These are phyloP conservation scores for Cicer arietinum DNA, from an alignment of 306 rosid genomes.

Conservation along the genomic window DNA sequence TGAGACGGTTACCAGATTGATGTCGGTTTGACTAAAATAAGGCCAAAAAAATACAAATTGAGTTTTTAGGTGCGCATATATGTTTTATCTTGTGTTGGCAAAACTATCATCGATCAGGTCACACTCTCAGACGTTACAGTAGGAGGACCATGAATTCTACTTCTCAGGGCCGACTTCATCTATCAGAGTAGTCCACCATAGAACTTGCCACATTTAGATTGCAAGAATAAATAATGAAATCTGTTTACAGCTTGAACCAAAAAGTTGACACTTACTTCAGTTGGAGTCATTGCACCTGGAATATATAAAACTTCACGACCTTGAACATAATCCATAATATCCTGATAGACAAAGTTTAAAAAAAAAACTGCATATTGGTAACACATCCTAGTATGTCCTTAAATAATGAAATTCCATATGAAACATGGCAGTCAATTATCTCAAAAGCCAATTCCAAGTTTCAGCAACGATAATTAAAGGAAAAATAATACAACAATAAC, in stretches of 20 bases:
- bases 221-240: constrained; percentile 19
- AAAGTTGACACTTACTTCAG: constrained; percentile 71
- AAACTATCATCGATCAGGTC: neutral
- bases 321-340: constrained; percentile 57
- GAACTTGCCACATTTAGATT: constrained; percentile 13
- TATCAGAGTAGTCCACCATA: neutral
- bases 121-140: neutral
- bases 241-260: constrained; percentile 32
- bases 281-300: constrained; percentile 96
- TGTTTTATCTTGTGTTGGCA: neutral
- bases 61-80: neutral
- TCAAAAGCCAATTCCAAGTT: constrained; percentile 11
- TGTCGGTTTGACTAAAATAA: neutral
- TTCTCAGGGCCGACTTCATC: neutral
- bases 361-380: constrained; percentile 16
- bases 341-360: constrained; percentile 55
- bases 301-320: constrained; percentile 68
- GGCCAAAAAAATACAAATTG: neutral
- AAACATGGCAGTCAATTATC: constrained; percentile 22
- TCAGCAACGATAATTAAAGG: neutral
- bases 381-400: constrained; percentile 10
- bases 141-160: neutral
- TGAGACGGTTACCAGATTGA: neutral
- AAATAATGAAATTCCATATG: constrained; percentile 8
- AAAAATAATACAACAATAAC: constrained; percentile 1